These are phyloP conservation scores for Quercus gilva DNA, from an alignment of 306 rosid species.

Conservation along the genomic window DNA sequence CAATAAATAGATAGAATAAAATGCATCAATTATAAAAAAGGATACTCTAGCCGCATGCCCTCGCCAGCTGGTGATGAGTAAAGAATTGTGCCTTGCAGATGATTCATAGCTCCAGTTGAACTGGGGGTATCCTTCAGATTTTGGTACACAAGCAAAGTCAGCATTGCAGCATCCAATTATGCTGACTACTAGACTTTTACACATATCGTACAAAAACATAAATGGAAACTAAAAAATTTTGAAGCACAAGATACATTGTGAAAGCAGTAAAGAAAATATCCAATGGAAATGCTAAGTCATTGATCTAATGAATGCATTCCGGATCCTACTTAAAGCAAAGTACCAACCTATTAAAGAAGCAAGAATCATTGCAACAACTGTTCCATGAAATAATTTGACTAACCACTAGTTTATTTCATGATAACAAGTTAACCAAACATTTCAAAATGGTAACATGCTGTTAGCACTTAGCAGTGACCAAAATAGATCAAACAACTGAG, in stretches of 20 bases:
- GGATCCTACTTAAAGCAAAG: neutral
- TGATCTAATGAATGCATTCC: neutral
- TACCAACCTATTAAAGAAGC: neutral
- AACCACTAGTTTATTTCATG: neutral
- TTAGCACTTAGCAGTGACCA: neutral
- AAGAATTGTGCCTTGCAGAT: slow-evolving; percentile 80
- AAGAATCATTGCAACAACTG: neutral
- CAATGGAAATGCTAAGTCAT: neutral
- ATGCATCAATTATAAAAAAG: slow-evolving; percentile 30
- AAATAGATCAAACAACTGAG: neutral
- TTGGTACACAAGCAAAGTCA: slow-evolving; percentile 5
- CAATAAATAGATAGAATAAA: neutral
- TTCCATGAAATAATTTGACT: neutral
- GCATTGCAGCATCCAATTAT: neutral
- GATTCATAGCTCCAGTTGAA: slow-evolving; percentile 67
- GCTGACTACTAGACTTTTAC: neutral
- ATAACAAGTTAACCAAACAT: neutral
- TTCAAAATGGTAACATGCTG: neutral
- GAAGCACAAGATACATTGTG: neutral
- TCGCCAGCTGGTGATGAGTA: slow-evolving; percentile 75
- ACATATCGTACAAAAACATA: neutral
- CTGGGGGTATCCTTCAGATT: slow-evolving; percentile 59
- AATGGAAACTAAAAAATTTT: neutral
- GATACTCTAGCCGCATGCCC: slow-evolving; percentile 96
- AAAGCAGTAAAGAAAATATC: neutral